A percentile compares a stretch with the other conserved stretches of the same genome.
Evolutionary conservation across 2,329 filamentous ascomycete species (phyloP).

Genomic region (Xylariaceae sp.): DNA sequence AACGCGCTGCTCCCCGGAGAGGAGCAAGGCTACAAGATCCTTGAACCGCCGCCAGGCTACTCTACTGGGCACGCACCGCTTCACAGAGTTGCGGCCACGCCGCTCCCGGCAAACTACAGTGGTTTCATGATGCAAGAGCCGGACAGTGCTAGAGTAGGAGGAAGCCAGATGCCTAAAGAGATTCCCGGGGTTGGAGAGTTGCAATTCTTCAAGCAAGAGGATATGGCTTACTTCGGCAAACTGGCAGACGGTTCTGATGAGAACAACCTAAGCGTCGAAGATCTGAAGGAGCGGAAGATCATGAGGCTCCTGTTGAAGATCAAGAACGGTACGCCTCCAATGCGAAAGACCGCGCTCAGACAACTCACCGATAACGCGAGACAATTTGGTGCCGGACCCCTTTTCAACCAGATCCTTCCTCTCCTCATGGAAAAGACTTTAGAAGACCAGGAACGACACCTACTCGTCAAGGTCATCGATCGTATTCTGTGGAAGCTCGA

Average conservation of each 20-base stretch:
- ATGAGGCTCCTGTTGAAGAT: slow-evolving; percentile 96
- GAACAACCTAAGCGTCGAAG: slow-evolving; percentile 87
- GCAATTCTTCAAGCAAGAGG: slow-evolving; percentile 97
- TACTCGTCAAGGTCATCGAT: slow-evolving; percentile 98
- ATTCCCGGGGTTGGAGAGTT: slow-evolving; percentile 95
- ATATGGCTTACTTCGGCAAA: slow-evolving; percentile 99
- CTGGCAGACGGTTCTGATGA: slow-evolving; percentile 93
- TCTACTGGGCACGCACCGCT: slow-evolving; percentile 78
- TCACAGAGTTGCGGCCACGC: slow-evolving; percentile 73
- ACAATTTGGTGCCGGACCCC: slow-evolving; percentile 87
- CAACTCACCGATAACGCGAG: slow-evolving; percentile 97
- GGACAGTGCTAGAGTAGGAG: slow-evolving; percentile 77
- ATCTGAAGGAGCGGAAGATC: slow-evolving; percentile 97
- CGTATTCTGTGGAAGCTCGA: slow-evolving; percentile 98
- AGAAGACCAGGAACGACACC: slow-evolving; percentile 96
- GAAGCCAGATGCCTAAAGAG: slow-evolving; percentile 90
- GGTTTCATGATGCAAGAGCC: slow-evolving; percentile 99
- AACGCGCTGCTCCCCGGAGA: slow-evolving; percentile 88
- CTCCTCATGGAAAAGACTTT: slow-evolving; percentile 97
- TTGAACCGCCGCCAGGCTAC: slow-evolving; percentile 90
- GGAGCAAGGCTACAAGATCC: slow-evolving; percentile 87
- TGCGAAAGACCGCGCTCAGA: slow-evolving; percentile 96
- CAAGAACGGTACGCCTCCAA: slow-evolving; percentile 98
- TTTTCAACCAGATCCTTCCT: slow-evolving; percentile 97
- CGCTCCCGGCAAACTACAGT: slow-evolving; percentile 65